Evolutionary conservation across 2,329 filamentous ascomycete genomes (phyloP).

Genomic region (Rhexocercosporidium sp.): DNA sequence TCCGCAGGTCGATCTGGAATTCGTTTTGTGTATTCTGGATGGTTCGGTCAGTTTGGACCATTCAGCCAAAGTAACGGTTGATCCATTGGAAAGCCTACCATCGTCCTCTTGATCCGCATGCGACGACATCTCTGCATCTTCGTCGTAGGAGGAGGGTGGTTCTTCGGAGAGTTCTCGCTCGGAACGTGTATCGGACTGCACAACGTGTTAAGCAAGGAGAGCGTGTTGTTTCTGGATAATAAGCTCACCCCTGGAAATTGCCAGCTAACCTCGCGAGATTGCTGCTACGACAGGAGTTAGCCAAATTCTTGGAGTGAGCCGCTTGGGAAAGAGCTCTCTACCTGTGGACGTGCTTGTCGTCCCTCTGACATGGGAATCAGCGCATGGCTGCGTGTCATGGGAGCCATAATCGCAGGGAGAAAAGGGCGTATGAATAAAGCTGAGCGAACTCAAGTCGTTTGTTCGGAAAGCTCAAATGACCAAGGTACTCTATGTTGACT

Average conservation of each 20-base stretch:
- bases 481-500: neutral
- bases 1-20: constrained; percentile 42
- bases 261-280: constrained; percentile 41
- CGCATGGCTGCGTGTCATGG: constrained; percentile 37
- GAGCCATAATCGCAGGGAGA: constrained; percentile 37
- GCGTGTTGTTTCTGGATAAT: neutral
- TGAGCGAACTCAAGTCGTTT: neutral
- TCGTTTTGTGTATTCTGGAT: constrained; percentile 34
- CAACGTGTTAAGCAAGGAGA: neutral
- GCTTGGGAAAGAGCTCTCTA: constrained; percentile 17
- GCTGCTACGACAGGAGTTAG: constrained; percentile 32
- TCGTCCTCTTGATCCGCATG: constrained; percentile 39
- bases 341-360: constrained; percentile 26
- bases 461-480: neutral
- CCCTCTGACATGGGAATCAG: constrained; percentile 31
- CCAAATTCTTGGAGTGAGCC: constrained; percentile 7
- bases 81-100: neutral
- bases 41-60: constrained; percentile 8
- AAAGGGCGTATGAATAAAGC: neutral
- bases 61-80: neutral
- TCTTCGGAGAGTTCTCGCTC: constrained; percentile 41
- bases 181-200: constrained; percentile 35
- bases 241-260: constrained; percentile 39
- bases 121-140: constrained; percentile 44
- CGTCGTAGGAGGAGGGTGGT: constrained; percentile 40